Evolutionary conservation across 2,329 filamentous ascomycete species (phyloP).

Genomic region (Coniosporium tulheliwenetii): DNA sequence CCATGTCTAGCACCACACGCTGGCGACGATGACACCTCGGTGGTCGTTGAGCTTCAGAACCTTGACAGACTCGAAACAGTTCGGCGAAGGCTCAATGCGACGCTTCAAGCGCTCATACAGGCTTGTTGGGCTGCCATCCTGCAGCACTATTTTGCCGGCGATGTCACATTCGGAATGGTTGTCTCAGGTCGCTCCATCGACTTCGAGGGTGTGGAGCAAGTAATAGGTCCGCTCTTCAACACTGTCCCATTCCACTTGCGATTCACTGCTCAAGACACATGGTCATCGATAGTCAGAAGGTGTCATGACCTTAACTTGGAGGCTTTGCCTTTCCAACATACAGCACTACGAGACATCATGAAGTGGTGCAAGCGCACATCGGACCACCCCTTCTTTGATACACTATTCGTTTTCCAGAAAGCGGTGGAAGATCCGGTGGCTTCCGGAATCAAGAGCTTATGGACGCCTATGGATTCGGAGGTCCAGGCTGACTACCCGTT

Average conservation of each 20-base stretch:
- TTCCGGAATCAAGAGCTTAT: slow-evolving; percentile 25
- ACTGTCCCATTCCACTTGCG: slow-evolving; percentile 58
- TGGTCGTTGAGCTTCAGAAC: slow-evolving; percentile 18
- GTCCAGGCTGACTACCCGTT: slow-evolving; percentile 54
- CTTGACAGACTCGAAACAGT: slow-evolving; percentile 32
- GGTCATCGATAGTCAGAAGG: slow-evolving; percentile 41
- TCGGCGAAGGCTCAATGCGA: slow-evolving; percentile 49
- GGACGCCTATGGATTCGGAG: slow-evolving; percentile 36
- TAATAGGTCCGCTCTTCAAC: slow-evolving; percentile 79
- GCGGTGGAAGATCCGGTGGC: slow-evolving; percentile 15
- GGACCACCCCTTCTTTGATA: slow-evolving; percentile 54
- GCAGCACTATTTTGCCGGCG: slow-evolving; percentile 29
- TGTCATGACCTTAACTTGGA: slow-evolving; percentile 59
- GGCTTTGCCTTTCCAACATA: slow-evolving; percentile 60
- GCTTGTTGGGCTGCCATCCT: slow-evolving; percentile 56
- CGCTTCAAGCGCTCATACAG: slow-evolving; percentile 65
- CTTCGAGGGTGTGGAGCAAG: slow-evolving; percentile 45
- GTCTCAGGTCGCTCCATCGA: slow-evolving; percentile 64
- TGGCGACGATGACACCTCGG: slow-evolving; percentile 4
- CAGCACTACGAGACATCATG: slow-evolving; percentile 61
- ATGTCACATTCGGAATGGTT: slow-evolving; percentile 53
- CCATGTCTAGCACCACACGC: neutral
- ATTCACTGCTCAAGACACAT: slow-evolving; percentile 31
- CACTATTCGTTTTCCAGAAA: slow-evolving; percentile 67
- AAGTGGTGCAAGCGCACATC: slow-evolving; percentile 49